phyloP scores from a whole-genome alignment of 1,284 basidiomycete genomes.

The Apiotrichum sp. region DNA sequence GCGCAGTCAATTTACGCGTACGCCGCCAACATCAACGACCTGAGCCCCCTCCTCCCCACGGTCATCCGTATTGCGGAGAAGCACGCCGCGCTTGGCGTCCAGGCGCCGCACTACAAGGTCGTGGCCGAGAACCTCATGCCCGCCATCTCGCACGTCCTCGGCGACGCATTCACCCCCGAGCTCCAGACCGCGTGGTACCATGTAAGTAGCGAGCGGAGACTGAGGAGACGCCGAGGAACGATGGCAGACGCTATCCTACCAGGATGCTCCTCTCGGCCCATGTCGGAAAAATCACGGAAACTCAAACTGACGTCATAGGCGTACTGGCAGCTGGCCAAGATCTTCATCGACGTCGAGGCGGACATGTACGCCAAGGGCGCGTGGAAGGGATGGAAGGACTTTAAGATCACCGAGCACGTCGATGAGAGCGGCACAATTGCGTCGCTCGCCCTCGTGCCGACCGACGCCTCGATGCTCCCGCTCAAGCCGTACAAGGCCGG shows the following conservation, averaged over 20 bases:
- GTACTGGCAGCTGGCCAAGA: slow-evolving; percentile 23
- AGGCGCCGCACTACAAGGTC: slow-evolving; percentile 32
- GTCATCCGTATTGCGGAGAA: slow-evolving; percentile 36
- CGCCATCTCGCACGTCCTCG: slow-evolving; percentile 31
- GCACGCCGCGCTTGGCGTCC: slow-evolving; percentile 34
- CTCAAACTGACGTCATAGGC: slow-evolving; percentile 6
- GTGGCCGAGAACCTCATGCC: slow-evolving; percentile 33
- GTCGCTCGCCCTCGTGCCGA: slow-evolving; percentile 29
- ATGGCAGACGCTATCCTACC: too few species aligned
- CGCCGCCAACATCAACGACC: slow-evolving; percentile 37
- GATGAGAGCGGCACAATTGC: slow-evolving; percentile 29
- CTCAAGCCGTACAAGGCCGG: slow-evolving; percentile 27
- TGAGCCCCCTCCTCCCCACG: slow-evolving; percentile 29
- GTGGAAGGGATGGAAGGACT: slow-evolving; percentile 31
- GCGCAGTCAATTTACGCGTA: slow-evolving; percentile 34
- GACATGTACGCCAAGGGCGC: slow-evolving; percentile 24
- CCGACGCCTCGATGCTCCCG: slow-evolving; percentile 22
- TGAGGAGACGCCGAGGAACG: too few species aligned
- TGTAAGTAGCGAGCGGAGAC: not conserved
- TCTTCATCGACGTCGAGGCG: slow-evolving; percentile 35
- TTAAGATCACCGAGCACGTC: slow-evolving; percentile 23
- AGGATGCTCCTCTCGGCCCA: too few species aligned
- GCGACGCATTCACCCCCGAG: slow-evolving; percentile 33
- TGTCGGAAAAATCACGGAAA: too few species aligned
- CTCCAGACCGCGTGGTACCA: slow-evolving; percentile 34